Evolutionary conservation across 352 stramenopile species (phyloP).

Genomic region (Pythium dissimile): DNA sequence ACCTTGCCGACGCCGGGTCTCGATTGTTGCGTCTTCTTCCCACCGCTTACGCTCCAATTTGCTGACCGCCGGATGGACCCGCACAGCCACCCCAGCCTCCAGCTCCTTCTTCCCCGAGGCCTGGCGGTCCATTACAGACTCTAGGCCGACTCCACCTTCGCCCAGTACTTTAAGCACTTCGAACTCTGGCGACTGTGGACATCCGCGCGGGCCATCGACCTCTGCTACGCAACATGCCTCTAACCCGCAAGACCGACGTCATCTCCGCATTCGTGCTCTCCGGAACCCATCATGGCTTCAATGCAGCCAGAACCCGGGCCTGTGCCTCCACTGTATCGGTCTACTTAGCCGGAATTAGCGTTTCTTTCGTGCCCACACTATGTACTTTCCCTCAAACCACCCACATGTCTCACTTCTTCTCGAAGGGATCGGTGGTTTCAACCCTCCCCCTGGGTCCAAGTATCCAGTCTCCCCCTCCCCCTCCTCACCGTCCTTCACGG

Average conservation of each 20-base stretch:
- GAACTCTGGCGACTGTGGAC: not conserved
- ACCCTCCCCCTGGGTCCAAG: not conserved
- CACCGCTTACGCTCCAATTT: not conserved
- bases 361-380: not conserved
- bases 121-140: not conserved
- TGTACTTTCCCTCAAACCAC: not conserved
- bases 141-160: slow-evolving; percentile 6
- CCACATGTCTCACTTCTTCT: not conserved
- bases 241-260: not conserved
- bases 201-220: not conserved
- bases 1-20: slow-evolving; percentile 6
- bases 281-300: not conserved
- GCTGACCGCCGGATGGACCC: not conserved
- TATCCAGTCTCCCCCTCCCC: not conserved
- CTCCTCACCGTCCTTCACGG: not conserved
- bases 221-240: not conserved
- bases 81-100: not conserved
- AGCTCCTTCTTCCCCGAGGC: not conserved
- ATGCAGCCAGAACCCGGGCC: not conserved
- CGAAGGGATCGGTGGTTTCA: not conserved
- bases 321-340: not conserved
- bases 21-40: not conserved
- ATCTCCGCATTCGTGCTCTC: slow-evolving; percentile 1
- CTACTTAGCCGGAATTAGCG: not conserved
- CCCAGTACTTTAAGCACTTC: slow-evolving; percentile 4